These are phyloP conservation scores for Boletus rubropictus DNA, from an alignment of 768 basidiomycete species.

Conservation along the genomic window DNA sequence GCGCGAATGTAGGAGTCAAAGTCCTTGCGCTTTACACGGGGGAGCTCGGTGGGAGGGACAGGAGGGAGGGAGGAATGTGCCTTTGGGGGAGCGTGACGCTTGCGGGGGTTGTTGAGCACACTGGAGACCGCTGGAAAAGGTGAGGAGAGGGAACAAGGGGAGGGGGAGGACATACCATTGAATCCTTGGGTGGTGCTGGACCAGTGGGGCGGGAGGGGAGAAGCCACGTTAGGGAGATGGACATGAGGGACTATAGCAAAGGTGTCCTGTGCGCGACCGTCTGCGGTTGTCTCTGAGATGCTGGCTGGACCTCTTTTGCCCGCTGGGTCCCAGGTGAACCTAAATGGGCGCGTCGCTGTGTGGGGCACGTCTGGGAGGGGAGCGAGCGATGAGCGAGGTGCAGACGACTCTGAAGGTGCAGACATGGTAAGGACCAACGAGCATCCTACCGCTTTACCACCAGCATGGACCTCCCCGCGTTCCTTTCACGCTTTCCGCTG, in stretches of 20 bases:
- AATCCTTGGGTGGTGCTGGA: slow-evolving; percentile 82
- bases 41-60: slow-evolving; percentile 66
- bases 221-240: slow-evolving; percentile 42
- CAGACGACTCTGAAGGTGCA: slow-evolving; percentile 51
- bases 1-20: slow-evolving; percentile 78
- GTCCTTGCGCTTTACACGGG: slow-evolving; percentile 75
- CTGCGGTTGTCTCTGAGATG: slow-evolving; percentile 69
- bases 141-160: slow-evolving; percentile 1
- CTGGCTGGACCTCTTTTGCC: slow-evolving; percentile 63
- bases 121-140: slow-evolving; percentile 78
- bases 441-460: not conserved
- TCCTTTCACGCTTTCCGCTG: slow-evolving; percentile 59
- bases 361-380: slow-evolving; percentile 32
- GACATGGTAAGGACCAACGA: slow-evolving; percentile 29
- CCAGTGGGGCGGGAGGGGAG: slow-evolving; percentile 61
- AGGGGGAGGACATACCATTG: slow-evolving; percentile 56
- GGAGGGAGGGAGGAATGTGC: slow-evolving; percentile 75
- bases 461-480: slow-evolving; percentile 35
- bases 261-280: slow-evolving; percentile 54
- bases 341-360: slow-evolving; percentile 51
- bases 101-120: slow-evolving; percentile 86
- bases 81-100: slow-evolving; percentile 79
- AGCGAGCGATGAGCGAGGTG: slow-evolving; percentile 38
- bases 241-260: slow-evolving; percentile 40
- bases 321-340: slow-evolving; percentile 71